These are phyloP conservation scores for Tirmania nivea DNA, from an alignment of 495 filamentous ascomycete genomes.

Conservation along the genomic window DNA sequence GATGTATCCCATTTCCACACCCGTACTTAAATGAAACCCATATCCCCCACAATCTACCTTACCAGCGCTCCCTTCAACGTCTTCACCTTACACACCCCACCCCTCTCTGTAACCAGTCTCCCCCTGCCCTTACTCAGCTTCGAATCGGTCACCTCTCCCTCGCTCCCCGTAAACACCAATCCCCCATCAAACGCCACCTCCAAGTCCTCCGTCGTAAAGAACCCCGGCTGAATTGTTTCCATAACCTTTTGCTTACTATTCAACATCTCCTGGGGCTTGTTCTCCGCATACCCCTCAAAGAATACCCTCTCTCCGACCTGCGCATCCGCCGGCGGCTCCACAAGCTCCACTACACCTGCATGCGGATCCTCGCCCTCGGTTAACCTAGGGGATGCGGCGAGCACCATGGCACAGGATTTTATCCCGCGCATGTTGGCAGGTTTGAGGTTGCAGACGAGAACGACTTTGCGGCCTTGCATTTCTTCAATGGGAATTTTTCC, in stretches of 20 bases:
- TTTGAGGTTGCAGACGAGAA: slow-evolving; percentile 92
- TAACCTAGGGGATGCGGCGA: slow-evolving; percentile 69
- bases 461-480: slow-evolving; percentile 89
- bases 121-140: slow-evolving; percentile 38
- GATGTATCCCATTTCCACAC: too few species aligned
- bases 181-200: slow-evolving; percentile 59
- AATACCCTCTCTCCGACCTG: slow-evolving; percentile 64
- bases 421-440: slow-evolving; percentile 97
- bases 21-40: too few species aligned
- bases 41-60: slow-evolving; percentile 24
- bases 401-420: slow-evolving; percentile 87
- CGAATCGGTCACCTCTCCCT: slow-evolving; percentile 32
- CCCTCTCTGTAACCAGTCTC: slow-evolving; percentile 46
- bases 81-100: slow-evolving; percentile 52
- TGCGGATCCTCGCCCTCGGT: slow-evolving; percentile 70
- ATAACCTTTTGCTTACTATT: slow-evolving; percentile 99
- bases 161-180: slow-evolving; percentile 37
- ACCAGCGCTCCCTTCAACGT: slow-evolving; percentile 50
- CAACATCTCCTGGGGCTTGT: slow-evolving; percentile 73
- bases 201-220: slow-evolving; percentile 56
- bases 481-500: slow-evolving; percentile 77
- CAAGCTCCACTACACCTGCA: slow-evolving; percentile 50
- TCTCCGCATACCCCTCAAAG: slow-evolving; percentile 79
- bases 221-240: slow-evolving; percentile 88
- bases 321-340: slow-evolving; percentile 59